Base-by-base conservation (phyloP, 2,329 filamentous ascomycete species). In the Alternaria sp. region DNA sequence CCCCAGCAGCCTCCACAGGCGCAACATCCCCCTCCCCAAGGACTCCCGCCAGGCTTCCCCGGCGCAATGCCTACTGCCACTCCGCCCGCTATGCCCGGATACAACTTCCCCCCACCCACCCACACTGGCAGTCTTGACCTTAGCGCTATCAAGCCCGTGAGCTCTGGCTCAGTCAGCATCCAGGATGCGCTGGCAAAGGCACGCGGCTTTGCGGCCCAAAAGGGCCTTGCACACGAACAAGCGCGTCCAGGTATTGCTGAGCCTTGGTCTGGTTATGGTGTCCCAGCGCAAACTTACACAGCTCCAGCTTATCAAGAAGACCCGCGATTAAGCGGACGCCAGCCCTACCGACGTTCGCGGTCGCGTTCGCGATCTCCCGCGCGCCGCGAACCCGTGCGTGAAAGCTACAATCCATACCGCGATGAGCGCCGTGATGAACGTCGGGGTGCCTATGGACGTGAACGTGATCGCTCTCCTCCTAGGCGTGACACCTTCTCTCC, bases 141-240 rank as follows among this genome's bases (percentile, higher is more conserved):
- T 54, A 94, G 90, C 79, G 85, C 87, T 57, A 92, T 95, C 74
- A 91, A 91, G 72, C 92, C 93, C 5, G 86, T 90, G 57, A 92
- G 86, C 75, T 92, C 91, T 30, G 93, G 93, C 60, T 92, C 90
- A 20, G 90, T 96, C 70, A 94, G 90, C 78, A 90, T 97, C 66
- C 87, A 90, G 60, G 92, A 96, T 77, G 91, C 92, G 50, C 90
- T 97, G 70, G 92, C 93, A 40, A 92, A 93, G 77, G 93, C 92
- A 48, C 91, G 92, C 76, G 91, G 90, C 43, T 92, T 92, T 78
- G 92, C 93, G 41, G 89, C 91, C 30, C 90, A 94, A 76, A 92
- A 92, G 74, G 92, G 92, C 62, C 83, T 93, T 51, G 84, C 83
- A 62, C 83, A 83, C 64, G 81, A 81, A 44, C 80, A 80, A 43